Conservation (phyloP, 352 stramenopile species). For the Globisporangium okanoganense region DNA sequence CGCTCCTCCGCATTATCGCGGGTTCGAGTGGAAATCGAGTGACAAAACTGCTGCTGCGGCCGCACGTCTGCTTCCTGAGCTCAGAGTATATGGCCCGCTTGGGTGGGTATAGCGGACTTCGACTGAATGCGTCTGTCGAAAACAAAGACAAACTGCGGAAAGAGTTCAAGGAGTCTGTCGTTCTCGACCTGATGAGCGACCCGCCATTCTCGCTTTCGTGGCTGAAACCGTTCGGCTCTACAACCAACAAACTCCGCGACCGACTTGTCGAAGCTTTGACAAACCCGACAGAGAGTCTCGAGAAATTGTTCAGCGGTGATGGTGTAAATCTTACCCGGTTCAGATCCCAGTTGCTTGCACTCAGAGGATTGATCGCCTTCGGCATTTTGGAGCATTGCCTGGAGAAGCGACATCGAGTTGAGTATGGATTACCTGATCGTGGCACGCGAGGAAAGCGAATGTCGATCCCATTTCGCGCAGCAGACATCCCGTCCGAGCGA, state of each 20-base stretch:
- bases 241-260: conserved; percentile 1
- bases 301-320: conserved; percentile 18
- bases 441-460: conserved; percentile 55
- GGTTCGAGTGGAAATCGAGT: conserved; percentile 18
- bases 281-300: conserved; percentile 25
- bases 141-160: conserved; percentile 17
- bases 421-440: conserved; percentile 60
- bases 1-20: conserved; percentile 27
- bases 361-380: conserved; percentile 78
- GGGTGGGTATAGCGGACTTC: conserved; percentile 41
- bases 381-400: conserved; percentile 78
- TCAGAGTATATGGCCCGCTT: conserved; percentile 31
- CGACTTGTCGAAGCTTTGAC: conserved; percentile 34
- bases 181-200: conserved; percentile 55
- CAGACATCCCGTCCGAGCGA: conserved; percentile 75
- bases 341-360: conserved; percentile 42
- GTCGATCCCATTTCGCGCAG: conserved; percentile 84
- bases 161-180: conserved; percentile 35
- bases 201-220: conserved; percentile 68
- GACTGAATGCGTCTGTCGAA: conserved; percentile 25
- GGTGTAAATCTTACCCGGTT: conserved; percentile 21
- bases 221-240: conserved; percentile 30
- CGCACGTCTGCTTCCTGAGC: conserved; percentile 33
- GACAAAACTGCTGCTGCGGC: conserved; percentile 30
- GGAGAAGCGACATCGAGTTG: conserved; percentile 77